Evolutionary conservation across 306 rosid genomes (phyloP).

Genomic region (Canavalia gladiata): DNA sequence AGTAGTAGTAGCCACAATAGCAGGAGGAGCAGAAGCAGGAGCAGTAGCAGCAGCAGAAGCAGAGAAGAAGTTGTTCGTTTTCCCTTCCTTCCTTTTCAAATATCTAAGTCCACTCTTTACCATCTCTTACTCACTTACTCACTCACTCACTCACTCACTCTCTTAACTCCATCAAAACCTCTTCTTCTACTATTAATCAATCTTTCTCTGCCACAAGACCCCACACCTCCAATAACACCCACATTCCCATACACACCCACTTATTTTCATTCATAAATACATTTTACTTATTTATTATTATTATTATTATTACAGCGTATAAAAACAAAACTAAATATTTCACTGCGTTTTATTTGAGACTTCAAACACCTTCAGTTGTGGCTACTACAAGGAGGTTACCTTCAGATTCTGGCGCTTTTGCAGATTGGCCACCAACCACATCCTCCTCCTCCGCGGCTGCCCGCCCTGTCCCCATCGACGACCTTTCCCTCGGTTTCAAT

Average conservation of each 20-base stretch:
- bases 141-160: too few relatives aligned
- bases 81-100: constrained; percentile 1
- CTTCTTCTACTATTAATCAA: too few relatives aligned
- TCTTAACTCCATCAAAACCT: too few relatives aligned
- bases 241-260: too few relatives aligned
- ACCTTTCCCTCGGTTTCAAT: constrained; percentile 93
- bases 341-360: background rate
- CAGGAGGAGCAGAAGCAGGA: constrained; percentile 40
- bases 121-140: too few relatives aligned
- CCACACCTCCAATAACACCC: too few relatives aligned
- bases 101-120: constrained; percentile 30
- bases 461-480: constrained; percentile 62
- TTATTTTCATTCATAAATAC: too few relatives aligned
- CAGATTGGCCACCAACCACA: constrained; percentile 84
- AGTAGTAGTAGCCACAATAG: constrained; percentile 53
- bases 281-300: too few relatives aligned
- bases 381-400: constrained; percentile 97
- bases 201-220: too few relatives aligned
- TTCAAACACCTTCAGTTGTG: constrained; percentile 71
- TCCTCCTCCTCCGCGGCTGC: constrained; percentile 53
- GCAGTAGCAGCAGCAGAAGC: background rate
- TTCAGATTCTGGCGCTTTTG: constrained; percentile 95
- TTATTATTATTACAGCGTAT: too few relatives aligned
- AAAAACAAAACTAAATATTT: too few relatives aligned
- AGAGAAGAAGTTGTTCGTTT: constrained; percentile 31